Conservation (phyloP, 495 filamentous ascomycete genomes). For the Cercophora samala region DNA sequence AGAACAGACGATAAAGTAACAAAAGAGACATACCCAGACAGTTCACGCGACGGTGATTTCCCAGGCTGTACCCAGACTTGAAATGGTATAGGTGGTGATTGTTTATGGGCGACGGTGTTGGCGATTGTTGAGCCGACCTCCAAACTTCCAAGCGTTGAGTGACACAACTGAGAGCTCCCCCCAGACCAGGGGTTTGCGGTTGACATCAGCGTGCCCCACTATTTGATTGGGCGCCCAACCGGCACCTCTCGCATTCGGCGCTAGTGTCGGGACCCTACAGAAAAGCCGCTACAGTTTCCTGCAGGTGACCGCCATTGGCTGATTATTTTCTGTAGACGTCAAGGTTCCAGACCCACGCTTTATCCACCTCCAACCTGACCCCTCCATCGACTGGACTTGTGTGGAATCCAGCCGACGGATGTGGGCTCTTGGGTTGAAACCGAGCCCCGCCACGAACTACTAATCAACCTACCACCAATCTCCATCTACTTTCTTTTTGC, state of each 20-base stretch:
- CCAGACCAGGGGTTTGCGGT: conserved; percentile 6
- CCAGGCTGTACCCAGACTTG: background rate
- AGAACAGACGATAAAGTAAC: background rate
- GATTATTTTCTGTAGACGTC: background rate
- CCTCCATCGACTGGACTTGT: conserved; percentile 25
- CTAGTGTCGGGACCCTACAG: background rate
- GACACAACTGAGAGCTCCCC: background rate
- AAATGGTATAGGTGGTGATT: background rate
- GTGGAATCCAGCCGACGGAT: conserved; percentile 22
- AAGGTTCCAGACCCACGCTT: conserved; percentile 8
- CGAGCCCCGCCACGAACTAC: conserved; percentile 3
- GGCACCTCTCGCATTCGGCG: background rate
- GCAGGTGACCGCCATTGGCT: background rate
- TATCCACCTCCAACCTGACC: conserved; percentile 14
- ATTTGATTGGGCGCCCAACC: background rate
- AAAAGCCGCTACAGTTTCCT: background rate
- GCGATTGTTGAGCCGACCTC: background rate
- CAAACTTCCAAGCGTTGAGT: background rate
- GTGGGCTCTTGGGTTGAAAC: conserved; percentile 4
- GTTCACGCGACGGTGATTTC: background rate
- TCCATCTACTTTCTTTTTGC: background rate
- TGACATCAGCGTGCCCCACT: conserved; percentile 10
- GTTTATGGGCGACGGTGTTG: background rate
- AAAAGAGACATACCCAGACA: background rate
- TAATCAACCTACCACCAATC: background rate